These are phyloP conservation scores for Marasmius sp. DNA, from an alignment of 1,284 basidiomycete species.

Conservation along the genomic window DNA sequence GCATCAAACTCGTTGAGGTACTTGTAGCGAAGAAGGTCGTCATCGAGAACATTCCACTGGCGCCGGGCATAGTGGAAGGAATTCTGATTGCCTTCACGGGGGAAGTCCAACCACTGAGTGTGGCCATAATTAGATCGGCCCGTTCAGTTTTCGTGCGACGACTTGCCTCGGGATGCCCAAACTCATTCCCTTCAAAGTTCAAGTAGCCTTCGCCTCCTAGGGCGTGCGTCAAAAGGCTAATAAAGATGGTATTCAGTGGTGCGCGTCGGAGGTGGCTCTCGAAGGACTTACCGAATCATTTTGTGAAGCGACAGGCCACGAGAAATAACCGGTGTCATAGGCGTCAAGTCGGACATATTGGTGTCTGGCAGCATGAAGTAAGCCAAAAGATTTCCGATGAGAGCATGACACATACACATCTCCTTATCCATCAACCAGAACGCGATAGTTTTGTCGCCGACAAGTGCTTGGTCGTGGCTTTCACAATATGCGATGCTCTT, in stretches of 20 bases:
- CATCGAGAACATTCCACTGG: constrained; percentile 95
- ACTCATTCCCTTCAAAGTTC: constrained; percentile 98
- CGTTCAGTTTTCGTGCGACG: not conserved
- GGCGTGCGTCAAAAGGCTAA: constrained; percentile 84
- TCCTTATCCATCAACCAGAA: constrained; percentile 99
- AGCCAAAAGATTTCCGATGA: constrained; percentile 19
- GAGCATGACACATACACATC: constrained; percentile 74
- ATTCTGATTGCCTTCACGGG: constrained; percentile 90
- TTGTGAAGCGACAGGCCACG: constrained; percentile 94
- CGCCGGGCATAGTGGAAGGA: constrained; percentile 95
- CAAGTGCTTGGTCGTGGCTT: constrained; percentile 96
- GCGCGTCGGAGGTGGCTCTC: not conserved
- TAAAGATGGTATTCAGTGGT: constrained; percentile 8
- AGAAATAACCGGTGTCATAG: constrained; percentile 85
- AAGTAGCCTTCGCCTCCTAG: constrained; percentile 97
- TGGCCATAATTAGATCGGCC: constrained; percentile 2
- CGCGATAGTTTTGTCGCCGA: constrained; percentile 96
- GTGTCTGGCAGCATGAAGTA: constrained; percentile 67
- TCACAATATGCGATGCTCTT: constrained; percentile 95
- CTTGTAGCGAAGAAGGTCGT: constrained; percentile 81
- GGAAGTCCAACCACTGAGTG: constrained; percentile 96
- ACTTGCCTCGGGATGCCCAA: constrained; percentile 90
- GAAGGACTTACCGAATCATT: constrained; percentile 81
- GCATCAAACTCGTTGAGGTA: constrained; percentile 93
- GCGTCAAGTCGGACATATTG: constrained; percentile 90